Base-by-base conservation (phyloP, 495 filamentous ascomycete genomes). In the Hyaloscypha variabilis region DNA sequence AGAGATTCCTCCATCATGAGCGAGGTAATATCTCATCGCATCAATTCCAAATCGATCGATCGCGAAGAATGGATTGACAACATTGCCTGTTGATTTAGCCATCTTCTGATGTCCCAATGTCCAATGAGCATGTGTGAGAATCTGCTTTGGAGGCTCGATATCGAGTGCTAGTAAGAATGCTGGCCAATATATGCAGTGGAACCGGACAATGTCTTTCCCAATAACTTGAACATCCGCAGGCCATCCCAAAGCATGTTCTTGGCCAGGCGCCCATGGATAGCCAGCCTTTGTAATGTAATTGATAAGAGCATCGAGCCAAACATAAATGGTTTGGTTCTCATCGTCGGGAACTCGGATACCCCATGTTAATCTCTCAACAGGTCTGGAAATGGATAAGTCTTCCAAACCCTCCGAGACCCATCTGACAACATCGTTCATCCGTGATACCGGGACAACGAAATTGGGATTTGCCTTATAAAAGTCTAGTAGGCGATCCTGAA, bases 181-280 rank as follows among this genome's bases (percentile, higher is more conserved):
- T 1, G 95, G 95, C 95, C 95, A 99, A 81, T 98, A 99, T 28
- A 99, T 90, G 77, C 91, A 91, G 76, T 99, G 96, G 76, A 99
- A 99, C 26, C 95, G 88, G 60, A 95, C 77, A 63, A 98, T 98
- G 76, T 99, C 95, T 77, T 99, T 99, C 29, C 95, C 95, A 58
- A 98, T 87, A 17, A 99, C 87, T 58, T 99, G 95, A 1, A 93
- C 79, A 75, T 99, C 88, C 21, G 90, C 94, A 34, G 95, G 96
- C 96, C 96, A 99, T 25, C 89, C 90, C 19, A 82, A 80, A 2
- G 75, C 75, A 5, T 74, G 71, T 51, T 81, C 76, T 8, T 65
- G 63, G 31, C 89, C 89, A 1, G 92, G 90, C 0, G 79, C 67
- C 77, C 89, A 91, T 0, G 95, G 94, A 72, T 96, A 98, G 21